phyloP scores from a whole-genome alignment of 1,139 yeast species.

The Sugiyamaella paludigena region DNA sequence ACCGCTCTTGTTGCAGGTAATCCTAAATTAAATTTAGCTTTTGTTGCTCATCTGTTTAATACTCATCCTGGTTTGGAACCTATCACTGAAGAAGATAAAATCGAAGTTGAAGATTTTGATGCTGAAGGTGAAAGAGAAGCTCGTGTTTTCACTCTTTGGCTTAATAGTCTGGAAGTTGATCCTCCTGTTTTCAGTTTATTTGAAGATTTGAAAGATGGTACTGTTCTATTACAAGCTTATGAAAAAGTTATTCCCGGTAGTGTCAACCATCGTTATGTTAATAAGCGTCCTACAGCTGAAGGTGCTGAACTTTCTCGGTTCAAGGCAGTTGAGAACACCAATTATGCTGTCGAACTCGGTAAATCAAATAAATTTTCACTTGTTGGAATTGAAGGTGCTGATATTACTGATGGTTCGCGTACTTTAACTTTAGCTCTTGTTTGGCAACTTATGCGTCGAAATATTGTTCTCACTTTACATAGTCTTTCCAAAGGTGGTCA shows the following conservation, averaged over 20 bases:
- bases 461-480: conserved; percentile 79
- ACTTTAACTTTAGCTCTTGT: conserved; percentile 90
- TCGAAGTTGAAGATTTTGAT: conserved; percentile 84
- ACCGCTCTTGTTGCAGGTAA: conserved; percentile 92
- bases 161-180: conserved; percentile 91
- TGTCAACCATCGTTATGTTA: conserved; percentile 75
- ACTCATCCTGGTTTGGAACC: conserved; percentile 97
- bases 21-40: conserved; percentile 93
- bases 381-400: conserved; percentile 98
- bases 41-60: conserved; percentile 94
- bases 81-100: conserved; percentile 84
- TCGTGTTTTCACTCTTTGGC: conserved; percentile 95
- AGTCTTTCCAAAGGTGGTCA: conserved; percentile 69
- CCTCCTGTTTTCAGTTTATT: conserved; percentile 90
- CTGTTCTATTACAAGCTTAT: conserved; percentile 83
- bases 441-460: conserved; percentile 98
- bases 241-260: conserved; percentile 95
- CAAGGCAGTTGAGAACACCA: conserved; percentile 93
- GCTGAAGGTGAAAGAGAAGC: conserved; percentile 99
- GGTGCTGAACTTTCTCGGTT: conserved; percentile 78
- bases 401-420: conserved; percentile 90
- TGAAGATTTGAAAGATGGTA: conserved; percentile 94
- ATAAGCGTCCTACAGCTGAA: conserved; percentile 64
- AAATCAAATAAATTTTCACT: conserved; percentile 87
- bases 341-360: conserved; percentile 95